phyloP scores from a whole-genome alignment of 192 early-diverging fungal genomes.

The Coemansia sp. region DNA sequence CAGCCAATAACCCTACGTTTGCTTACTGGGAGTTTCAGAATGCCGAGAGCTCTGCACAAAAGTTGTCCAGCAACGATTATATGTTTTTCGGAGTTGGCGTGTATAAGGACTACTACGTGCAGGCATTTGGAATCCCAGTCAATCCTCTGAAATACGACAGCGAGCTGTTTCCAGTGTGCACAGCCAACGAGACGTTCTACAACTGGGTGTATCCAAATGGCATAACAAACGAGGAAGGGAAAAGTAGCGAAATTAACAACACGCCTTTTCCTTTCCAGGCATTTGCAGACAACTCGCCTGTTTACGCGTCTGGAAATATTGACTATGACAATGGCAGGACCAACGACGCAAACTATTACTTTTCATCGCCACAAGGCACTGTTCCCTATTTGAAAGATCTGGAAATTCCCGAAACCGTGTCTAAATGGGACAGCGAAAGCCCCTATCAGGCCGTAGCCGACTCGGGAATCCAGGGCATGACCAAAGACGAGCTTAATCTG shows the following conservation, averaged over 20 bases:
- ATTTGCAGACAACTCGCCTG: constrained; percentile 3
- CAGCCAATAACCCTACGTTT: constrained; percentile 35
- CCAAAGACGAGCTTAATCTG: constrained; percentile 42
- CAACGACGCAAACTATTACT: constrained; percentile 27
- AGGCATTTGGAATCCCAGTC: constrained; percentile 36
- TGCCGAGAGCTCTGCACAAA: not conserved
- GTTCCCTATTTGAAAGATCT: constrained; percentile 36
- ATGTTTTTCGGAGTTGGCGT: constrained; percentile 34
- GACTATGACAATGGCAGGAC: constrained; percentile 25
- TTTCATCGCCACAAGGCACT: constrained; percentile 25
- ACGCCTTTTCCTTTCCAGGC: constrained; percentile 25
- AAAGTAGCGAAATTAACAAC: constrained; percentile 10
- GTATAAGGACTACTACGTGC: constrained; percentile 40
- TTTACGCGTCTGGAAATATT: constrained; percentile 3
- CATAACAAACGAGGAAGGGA: not conserved
- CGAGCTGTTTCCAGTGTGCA: constrained; percentile 26
- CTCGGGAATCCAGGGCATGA: constrained; percentile 33
- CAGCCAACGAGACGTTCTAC: constrained; percentile 46
- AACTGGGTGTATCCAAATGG: constrained; percentile 47
- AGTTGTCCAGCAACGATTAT: constrained; percentile 10
- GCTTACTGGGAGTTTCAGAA: constrained; percentile 41
- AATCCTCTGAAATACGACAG: constrained; percentile 1
- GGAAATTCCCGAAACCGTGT: constrained; percentile 16
- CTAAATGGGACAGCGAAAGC: constrained; percentile 16
- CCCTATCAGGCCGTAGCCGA: constrained; percentile 27